Base-by-base conservation (phyloP, 2,329 filamentous ascomycete genomes). In the Periglandula ipomoeae region DNA sequence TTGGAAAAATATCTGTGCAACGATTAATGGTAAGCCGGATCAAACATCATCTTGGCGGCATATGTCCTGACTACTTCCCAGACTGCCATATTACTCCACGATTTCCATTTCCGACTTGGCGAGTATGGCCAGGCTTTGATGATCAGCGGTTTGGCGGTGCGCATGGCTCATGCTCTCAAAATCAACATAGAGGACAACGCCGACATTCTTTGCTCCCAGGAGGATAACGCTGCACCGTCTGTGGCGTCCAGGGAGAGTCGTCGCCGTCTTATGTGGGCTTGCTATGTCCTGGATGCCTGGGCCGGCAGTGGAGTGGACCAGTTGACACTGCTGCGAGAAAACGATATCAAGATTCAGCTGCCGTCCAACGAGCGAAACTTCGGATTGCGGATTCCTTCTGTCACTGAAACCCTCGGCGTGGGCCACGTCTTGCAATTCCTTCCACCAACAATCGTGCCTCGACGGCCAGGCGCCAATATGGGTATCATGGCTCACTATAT, bases 401-500 rank as follows among this genome's bases (percentile, higher is more conserved):
- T 69, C 6, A 69, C 66, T 2, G 66, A 69, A 51, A 69, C 66
- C 1, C 59, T 69, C 2, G 66, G 64, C 20, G 65, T 69, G 10
- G 66, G 66, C 9, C 66, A 69, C 44, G 66, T 69, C 11, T 49
- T 69, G 39, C 66, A 69, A 48, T 69, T 67, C 44, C 59, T 69
- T 6, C 62, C 65, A 5, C 66, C 66, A 5, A 65, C 65, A 7
- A 61, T 68, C 17, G 66, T 69, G 19, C 66, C 66, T 34, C 61
- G 64, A 30, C 62, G 63, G 20, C 66, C 66, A 10, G 66, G 65
- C n/a, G 61, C 63, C 44, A 69, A 69, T 48, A 69, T 69, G 66
- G 68, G 67, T 17, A 68, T 70, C 52, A 69, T 70, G 67, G 65
- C 68, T 9, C 68, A 69, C 51, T 70, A 70, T 49, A 66, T 70